Evolutionary conservation across 345 rosid species (phyloP).

Genomic region (Populus alba): DNA sequence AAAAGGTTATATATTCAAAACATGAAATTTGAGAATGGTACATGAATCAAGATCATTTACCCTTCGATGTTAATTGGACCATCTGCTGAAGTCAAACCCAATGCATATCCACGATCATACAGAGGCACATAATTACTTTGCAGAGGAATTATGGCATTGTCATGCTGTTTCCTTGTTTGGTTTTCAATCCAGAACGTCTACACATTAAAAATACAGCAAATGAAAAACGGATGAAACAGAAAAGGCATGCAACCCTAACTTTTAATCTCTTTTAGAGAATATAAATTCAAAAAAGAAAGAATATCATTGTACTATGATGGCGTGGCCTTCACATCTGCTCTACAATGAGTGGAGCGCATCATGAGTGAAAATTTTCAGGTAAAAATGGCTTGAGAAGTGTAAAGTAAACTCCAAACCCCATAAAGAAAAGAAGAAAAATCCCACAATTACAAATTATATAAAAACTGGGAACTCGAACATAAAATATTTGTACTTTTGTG

Average conservation of each 20-base stretch:
- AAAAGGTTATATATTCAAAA: background rate
- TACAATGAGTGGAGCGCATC: background rate
- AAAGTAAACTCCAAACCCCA: background rate
- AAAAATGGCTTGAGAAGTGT: background rate
- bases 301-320: background rate
- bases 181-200: slow-evolving; percentile 89
- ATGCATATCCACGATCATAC: slow-evolving; percentile 81
- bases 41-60: slow-evolving; percentile 35
- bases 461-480: background rate
- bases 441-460: background rate
- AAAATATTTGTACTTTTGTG: background rate
- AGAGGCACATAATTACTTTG: slow-evolving; percentile 63
- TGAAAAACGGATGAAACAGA: background rate
- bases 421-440: background rate
- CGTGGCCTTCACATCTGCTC: background rate
- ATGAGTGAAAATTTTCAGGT: background rate
- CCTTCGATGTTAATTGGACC: slow-evolving; percentile 63
- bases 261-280: background rate
- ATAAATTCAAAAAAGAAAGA: background rate
- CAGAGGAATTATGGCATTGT: slow-evolving; percentile 34
- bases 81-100: slow-evolving; percentile 74
- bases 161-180: slow-evolving; percentile 40
- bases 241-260: background rate
- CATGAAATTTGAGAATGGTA: background rate
- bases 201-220: slow-evolving; percentile 27